Evolutionary conservation across 371 early-diverging fungal genomes (phyloP).

Genomic region (Saksenaea oblongispora): DNA sequence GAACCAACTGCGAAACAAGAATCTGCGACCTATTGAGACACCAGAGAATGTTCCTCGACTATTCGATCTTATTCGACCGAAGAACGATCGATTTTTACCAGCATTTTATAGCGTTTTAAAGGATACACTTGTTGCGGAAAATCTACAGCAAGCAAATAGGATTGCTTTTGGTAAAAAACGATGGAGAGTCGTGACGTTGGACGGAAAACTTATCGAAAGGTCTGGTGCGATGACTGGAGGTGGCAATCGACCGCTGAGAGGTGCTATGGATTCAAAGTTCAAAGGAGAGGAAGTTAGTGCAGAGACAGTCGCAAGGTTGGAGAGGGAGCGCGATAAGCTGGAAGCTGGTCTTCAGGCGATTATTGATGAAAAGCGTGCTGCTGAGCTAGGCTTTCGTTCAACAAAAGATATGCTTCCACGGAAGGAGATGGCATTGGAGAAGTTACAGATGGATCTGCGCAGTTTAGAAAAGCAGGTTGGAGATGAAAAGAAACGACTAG

Average conservation of each 20-base stretch:
- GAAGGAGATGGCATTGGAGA: slow-evolving; percentile 67
- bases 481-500: slow-evolving; percentile 61
- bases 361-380: slow-evolving; percentile 48
- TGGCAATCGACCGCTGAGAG: slow-evolving; percentile 70
- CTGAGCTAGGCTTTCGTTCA: slow-evolving; percentile 55
- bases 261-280: slow-evolving; percentile 87
- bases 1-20: slow-evolving; percentile 67
- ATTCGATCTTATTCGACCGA: slow-evolving; percentile 89
- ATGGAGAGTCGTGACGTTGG: slow-evolving; percentile 95
- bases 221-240: slow-evolving; percentile 99
- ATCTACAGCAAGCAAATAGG: slow-evolving; percentile 89
- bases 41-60: slow-evolving; percentile 89
- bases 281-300: slow-evolving; percentile 60
- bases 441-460: slow-evolving; percentile 75
- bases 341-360: slow-evolving; percentile 59
- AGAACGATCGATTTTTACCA: slow-evolving; percentile 71
- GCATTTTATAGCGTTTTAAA: slow-evolving; percentile 93
- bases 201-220: slow-evolving; percentile 95
- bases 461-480: slow-evolving; percentile 63
- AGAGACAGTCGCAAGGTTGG: slow-evolving; percentile 56
- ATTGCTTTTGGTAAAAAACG: slow-evolving; percentile 87
- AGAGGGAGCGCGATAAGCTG: slow-evolving; percentile 57
- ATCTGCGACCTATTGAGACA: slow-evolving; percentile 57
- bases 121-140: slow-evolving; percentile 92
- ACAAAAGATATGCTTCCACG: slow-evolving; percentile 62